Evolutionary conservation across 352 stramenopile genomes (phyloP).

Genomic region (Globisporangium alternatum): DNA sequence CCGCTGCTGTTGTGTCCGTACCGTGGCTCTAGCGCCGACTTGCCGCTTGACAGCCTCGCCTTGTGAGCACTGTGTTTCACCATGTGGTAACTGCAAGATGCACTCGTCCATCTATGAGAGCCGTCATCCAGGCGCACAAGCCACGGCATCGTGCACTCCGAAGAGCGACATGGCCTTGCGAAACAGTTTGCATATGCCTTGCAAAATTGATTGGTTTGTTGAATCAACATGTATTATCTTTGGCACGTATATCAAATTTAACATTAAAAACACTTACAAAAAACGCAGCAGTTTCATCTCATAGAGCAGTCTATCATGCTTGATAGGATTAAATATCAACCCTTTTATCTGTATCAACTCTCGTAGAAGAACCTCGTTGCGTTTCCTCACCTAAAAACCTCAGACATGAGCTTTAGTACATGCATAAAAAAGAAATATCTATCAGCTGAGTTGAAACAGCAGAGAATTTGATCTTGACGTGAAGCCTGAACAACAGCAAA

Average conservation of each 20-base stretch:
- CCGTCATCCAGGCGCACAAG: background rate
- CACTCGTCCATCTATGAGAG: background rate
- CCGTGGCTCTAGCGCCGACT: no score
- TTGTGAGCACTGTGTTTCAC: background rate
- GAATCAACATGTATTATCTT: no score
- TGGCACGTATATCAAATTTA: background rate
- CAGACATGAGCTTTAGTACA: no score
- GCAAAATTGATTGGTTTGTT: no score
- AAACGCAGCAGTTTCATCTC: no score
- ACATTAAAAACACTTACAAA: background rate
- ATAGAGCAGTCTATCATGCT: background rate
- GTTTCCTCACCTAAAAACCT: no score
- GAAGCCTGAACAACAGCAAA: no score
- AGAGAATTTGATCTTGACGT: no score
- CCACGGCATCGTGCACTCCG: background rate
- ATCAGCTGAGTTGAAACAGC: no score
- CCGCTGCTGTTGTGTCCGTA: background rate
- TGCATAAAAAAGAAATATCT: no score
- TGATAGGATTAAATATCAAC: background rate
- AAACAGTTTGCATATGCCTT: background rate
- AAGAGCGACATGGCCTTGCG: background rate
- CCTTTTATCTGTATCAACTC: no score
- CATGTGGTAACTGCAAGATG: background rate
- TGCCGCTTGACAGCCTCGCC: background rate
- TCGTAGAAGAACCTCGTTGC: no score